Evolutionary conservation across 345 rosid species (phyloP).

Genomic region (Euclidium syriacum): DNA sequence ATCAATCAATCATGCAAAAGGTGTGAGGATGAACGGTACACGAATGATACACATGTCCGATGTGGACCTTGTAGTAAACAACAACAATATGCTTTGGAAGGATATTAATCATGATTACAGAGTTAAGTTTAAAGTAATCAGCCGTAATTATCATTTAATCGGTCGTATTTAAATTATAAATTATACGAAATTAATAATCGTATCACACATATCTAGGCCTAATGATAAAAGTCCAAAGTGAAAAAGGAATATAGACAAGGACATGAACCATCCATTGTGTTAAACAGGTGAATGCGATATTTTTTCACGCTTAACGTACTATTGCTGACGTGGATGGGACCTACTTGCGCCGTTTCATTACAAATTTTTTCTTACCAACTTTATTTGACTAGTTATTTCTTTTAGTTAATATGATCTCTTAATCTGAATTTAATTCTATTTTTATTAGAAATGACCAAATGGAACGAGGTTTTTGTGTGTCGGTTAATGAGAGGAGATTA

Average conservation of each 20-base stretch:
- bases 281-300: conserved; percentile 2
- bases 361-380: neutral
- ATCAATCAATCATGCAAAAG: conserved; percentile 24
- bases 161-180: neutral
- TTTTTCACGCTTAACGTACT: neutral
- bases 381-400: neutral
- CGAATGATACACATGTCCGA: conserved; percentile 17
- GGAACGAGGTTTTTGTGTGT: no score
- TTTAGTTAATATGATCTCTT: neutral
- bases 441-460: neutral
- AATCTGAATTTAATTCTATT: neutral
- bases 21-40: conserved; percentile 5
- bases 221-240: conserved; percentile 8
- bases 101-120: conserved; percentile 2
- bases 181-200: neutral
- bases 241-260: conserved; percentile 5
- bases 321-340: conserved; percentile 9
- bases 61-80: conserved; percentile 7
- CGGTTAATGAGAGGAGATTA: neutral
- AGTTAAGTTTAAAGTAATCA: neutral
- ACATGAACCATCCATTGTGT: no score
- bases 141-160: neutral
- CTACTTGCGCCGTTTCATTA: conserved; percentile 21
- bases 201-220: neutral
- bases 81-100: neutral